phyloP scores from a whole-genome alignment of 306 rosid species.

The Quercus bicolor region DNA sequence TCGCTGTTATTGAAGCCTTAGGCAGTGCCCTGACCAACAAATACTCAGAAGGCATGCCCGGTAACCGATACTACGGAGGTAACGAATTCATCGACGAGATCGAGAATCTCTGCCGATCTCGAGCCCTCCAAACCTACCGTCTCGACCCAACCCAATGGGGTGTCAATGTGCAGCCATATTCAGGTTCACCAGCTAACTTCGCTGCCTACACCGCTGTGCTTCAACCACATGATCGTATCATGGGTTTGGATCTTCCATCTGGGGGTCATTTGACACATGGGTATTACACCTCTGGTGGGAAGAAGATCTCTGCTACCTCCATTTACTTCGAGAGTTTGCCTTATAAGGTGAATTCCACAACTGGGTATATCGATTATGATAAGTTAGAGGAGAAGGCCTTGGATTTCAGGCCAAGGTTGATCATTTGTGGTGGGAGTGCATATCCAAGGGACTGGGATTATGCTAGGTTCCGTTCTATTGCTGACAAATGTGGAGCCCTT shows the following conservation, averaged over 20 bases:
- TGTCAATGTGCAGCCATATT: conserved; percentile 88
- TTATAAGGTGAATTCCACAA: conserved; percentile 57
- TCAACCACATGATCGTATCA: conserved; percentile 83
- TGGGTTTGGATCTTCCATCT: conserved; percentile 92
- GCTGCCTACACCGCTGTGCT: conserved; percentile 96
- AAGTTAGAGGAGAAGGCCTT: conserved; percentile 89
- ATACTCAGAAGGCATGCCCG: conserved; percentile 94
- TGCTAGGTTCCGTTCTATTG: conserved; percentile 49
- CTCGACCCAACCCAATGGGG: conserved; percentile 67
- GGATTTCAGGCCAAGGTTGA: conserved; percentile 83
- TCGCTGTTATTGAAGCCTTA: conserved; percentile 90
- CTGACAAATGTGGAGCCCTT: conserved; percentile 84
- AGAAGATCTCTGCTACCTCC: conserved; percentile 94
- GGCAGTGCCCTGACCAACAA: conserved; percentile 88
- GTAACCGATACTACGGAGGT: conserved; percentile 89
- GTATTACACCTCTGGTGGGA: conserved; percentile 85
- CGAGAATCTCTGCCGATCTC: conserved; percentile 75
- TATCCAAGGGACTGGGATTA: conserved; percentile 96
- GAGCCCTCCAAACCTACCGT: conserved; percentile 75
- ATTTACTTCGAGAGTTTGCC: conserved; percentile 95
- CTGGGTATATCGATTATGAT: conserved; percentile 75
- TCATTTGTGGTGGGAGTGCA: conserved; percentile 92
- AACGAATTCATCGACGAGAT: conserved; percentile 86
- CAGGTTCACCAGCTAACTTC: conserved; percentile 92
- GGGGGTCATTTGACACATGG: conserved; percentile 92